A percentile compares a stretch with the other conserved stretches of the same genome.
Evolutionary conservation across 805 yeast genomes (phyloP).

Genomic region (Pichia phayaonensis): DNA sequence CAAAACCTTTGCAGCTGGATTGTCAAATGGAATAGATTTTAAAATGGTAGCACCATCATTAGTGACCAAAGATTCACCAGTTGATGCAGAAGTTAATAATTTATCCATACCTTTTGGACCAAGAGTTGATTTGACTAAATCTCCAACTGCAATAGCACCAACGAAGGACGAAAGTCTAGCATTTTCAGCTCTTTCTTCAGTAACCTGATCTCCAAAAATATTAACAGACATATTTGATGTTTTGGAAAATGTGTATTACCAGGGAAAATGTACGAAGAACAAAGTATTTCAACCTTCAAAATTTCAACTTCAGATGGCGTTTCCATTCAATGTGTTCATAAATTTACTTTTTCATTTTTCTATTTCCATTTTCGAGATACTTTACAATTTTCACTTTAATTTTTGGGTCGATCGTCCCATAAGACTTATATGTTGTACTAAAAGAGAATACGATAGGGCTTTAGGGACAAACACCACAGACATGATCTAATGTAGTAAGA

Average conservation of each 20-base stretch:
- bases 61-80: constrained; percentile 75
- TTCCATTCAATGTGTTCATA: background rate
- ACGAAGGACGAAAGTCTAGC: constrained; percentile 96
- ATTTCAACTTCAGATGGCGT: background rate
- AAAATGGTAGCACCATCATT: constrained; percentile 98
- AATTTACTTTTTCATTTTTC: background rate
- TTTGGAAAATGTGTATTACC: background rate
- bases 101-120: constrained; percentile 99
- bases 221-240: constrained; percentile 59
- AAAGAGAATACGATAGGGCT: background rate
- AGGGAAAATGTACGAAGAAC: background rate
- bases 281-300: background rate
- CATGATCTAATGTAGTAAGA: too few species aligned
- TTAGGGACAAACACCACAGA: background rate
- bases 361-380: background rate
- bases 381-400: background rate
- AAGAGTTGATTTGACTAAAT: constrained; percentile 83
- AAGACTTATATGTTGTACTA: too few species aligned
- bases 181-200: constrained; percentile 96
- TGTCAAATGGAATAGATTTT: constrained; percentile 88
- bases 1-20: constrained; percentile 93
- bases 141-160: constrained; percentile 99
- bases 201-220: constrained; percentile 94
- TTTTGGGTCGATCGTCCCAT: background rate
- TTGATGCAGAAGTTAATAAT: constrained; percentile 76